phyloP scores from a whole-genome alignment of 2,329 filamentous ascomycete species.

The Fulvia fulva region DNA sequence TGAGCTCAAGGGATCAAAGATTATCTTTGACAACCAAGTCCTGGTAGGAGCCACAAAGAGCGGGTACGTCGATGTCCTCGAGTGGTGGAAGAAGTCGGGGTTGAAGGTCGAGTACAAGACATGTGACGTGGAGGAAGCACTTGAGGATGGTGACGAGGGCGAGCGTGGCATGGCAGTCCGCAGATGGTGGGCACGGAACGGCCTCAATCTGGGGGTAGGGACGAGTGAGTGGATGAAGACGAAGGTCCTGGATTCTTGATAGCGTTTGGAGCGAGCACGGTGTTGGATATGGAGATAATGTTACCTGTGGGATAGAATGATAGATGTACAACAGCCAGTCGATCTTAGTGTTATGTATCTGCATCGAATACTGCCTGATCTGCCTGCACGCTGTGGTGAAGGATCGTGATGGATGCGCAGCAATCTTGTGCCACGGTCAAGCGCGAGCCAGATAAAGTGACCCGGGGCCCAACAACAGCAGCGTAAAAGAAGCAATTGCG shows the following conservation, averaged over 20 bases:
- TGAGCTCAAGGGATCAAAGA: conserved; percentile 66
- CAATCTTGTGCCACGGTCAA: no score
- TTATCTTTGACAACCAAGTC: conserved; percentile 79
- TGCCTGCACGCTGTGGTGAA: no score
- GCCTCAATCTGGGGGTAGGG: conserved; percentile 73
- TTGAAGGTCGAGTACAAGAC: conserved; percentile 87
- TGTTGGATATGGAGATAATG: conserved; percentile 5
- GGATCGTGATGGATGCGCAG: no score
- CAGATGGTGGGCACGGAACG: conserved; percentile 84
- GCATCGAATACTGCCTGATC: no score
- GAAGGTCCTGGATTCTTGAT: conserved; percentile 53
- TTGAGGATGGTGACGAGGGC: conserved; percentile 76
- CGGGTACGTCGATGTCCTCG: conserved; percentile 75
- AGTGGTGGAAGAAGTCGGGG: conserved; percentile 84
- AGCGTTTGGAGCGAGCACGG: conserved; percentile 17
- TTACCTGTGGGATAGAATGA: not conserved
- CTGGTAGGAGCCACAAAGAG: conserved; percentile 84
- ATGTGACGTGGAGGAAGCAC: conserved; percentile 89
- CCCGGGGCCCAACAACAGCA: no score
- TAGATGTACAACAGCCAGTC: not conserved
- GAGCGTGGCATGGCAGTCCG: conserved; percentile 67
- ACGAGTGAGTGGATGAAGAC: conserved; percentile 89
- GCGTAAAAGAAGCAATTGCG: no score
- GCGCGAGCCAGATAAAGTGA: no score
- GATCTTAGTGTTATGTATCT: not conserved